phyloP scores from a whole-genome alignment of 176 grass and related monocot genomes.

The maize (Zea mays) region DNA sequence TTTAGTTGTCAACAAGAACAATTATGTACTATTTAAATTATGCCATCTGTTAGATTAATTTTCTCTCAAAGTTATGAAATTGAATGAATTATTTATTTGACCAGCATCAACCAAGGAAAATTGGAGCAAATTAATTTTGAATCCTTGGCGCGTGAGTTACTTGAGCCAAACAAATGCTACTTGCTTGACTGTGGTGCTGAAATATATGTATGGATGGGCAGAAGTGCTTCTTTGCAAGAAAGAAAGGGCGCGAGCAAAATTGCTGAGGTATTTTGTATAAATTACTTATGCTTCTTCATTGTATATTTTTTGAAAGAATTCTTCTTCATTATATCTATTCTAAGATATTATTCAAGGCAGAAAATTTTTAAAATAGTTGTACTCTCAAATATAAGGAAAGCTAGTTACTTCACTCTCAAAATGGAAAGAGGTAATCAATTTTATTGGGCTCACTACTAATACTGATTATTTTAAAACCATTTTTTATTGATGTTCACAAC shows the following conservation, averaged over 20 bases:
- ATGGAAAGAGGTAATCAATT: background rate
- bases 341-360: background rate
- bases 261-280: constrained; percentile 61
- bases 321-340: background rate
- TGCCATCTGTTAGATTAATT: constrained; percentile 25
- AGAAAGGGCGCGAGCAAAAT: constrained; percentile 79
- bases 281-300: background rate
- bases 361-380: background rate
- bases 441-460: background rate
- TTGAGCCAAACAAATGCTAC: constrained; percentile 90
- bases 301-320: background rate
- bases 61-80: constrained; percentile 31
- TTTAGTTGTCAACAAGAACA: constrained; percentile 6
- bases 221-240: constrained; percentile 79
- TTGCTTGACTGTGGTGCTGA: constrained; percentile 73
- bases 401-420: constrained; percentile 5
- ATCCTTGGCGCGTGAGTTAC: constrained; percentile 61
- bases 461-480: background rate
- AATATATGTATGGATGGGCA: constrained; percentile 89
- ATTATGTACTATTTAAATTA: constrained; percentile 24
- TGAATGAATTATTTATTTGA: constrained; percentile 25
- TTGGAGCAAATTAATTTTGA: constrained; percentile 53
- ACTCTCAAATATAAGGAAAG: background rate
- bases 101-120: constrained; percentile 70
- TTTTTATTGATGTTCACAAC: background rate